Base-by-base conservation (phyloP, 768 basidiomycete species). In the Clitopilus hobsonii region DNA sequence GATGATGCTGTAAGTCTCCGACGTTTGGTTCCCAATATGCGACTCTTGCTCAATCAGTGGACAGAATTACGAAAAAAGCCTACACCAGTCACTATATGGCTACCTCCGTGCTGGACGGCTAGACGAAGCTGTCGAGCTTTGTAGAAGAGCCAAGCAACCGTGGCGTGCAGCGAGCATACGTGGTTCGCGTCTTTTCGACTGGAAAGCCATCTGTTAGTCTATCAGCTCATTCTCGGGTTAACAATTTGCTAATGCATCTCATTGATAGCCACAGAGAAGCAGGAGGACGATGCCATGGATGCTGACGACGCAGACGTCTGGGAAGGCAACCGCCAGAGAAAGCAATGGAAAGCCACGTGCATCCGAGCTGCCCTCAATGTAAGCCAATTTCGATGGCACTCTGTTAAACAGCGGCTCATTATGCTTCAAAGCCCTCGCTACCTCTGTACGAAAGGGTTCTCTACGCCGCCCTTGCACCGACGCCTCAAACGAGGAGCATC, bases 121-220 rank as follows among this genome's bases (percentile, higher is more conserved):
- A 25, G 90, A 90, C 10, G 87, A 91, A 10, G 96, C 94, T 0
- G 75, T 94, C 3, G 87, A 91, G 28, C 70, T 93, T 16, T 94
- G 92, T 65, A 74, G 86, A 59, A 84, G 83, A 61, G 88, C 89
- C 0, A 86, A 93, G 58, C 91, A 95, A 59, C 89, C 92, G 0
- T 98, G 95, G 96, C 79, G 94, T 22, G 92, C 93, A 2, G 93
- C 94, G 1, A 89, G 86, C 54, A 82, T 98, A 38, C 85, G 89
- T 5, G 96, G 96, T 1, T 88, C 91, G 1, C 68, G 84, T 25
- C 67, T 93, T 18, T 95, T 92, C 63, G 76, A 79, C 27, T 94
- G 92, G 88, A 75, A 76, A 45, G 80, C 82, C 0, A 78, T 94
- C 2, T 81, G 89, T 89, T 60, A 49, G 82, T 71, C 54, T 26